These are phyloP conservation scores for Collybiopsis luxurians DNA, from an alignment of 768 basidiomycete species.

Conservation along the genomic window DNA sequence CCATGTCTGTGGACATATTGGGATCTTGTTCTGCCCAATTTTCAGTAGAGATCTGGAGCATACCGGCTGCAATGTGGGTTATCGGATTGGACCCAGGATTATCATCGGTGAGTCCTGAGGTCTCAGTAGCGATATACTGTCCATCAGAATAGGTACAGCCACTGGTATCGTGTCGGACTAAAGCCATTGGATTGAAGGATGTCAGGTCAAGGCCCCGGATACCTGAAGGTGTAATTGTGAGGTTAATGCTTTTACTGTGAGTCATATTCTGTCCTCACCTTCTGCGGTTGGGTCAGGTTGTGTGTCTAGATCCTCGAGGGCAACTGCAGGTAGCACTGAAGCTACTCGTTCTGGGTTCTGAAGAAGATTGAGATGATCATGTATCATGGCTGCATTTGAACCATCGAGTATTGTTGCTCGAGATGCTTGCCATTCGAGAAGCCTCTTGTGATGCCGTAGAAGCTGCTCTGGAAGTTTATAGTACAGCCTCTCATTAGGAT, in stretches of 20 bases:
- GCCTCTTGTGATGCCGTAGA: constrained; percentile 14
- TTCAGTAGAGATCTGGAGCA: too few species aligned
- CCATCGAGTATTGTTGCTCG: not conserved
- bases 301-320: not conserved
- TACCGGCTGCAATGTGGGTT: too few species aligned
- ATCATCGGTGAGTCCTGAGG: not conserved
- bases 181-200: not conserved
- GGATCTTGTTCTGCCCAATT: too few species aligned
- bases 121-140: not conserved
- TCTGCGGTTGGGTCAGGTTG: not conserved
- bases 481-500: constrained; percentile 9
- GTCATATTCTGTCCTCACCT: not conserved
- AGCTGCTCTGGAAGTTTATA: constrained; percentile 17
- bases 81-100: not conserved
- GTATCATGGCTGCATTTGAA: not conserved
- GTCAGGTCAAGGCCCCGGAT: not conserved
- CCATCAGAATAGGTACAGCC: not conserved
- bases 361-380: not conserved
- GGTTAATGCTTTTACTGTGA: not conserved
- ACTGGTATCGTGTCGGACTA: not conserved
- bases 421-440: not conserved
- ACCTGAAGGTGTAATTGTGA: not conserved
- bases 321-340: not conserved
- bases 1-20: too few species aligned
- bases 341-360: not conserved